These are phyloP conservation scores for Sporothrix brasiliensis DNA, from an alignment of 2,329 filamentous ascomycete genomes.

Conservation along the genomic window DNA sequence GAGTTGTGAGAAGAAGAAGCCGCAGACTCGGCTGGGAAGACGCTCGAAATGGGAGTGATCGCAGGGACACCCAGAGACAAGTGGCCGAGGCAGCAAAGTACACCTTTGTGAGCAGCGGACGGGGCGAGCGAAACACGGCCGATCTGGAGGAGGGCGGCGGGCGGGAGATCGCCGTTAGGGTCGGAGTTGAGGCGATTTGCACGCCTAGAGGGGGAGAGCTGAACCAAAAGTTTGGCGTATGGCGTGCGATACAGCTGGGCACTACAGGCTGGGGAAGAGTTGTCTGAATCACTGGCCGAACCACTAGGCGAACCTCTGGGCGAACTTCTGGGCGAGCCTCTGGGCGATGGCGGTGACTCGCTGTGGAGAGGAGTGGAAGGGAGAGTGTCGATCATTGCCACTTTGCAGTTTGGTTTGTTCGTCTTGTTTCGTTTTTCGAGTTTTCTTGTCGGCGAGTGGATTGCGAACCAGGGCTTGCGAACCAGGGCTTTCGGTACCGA, in stretches of 20 bases:
- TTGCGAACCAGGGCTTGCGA: not conserved
- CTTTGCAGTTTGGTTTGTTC: not conserved
- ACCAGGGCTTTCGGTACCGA: not conserved
- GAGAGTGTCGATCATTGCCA: slow-evolving; percentile 16
- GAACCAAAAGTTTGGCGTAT: not conserved
- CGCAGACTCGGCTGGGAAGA: not conserved
- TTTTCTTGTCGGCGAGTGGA: not conserved
- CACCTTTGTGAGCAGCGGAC: too few relatives aligned
- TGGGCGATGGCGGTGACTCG: slow-evolving; percentile 1
- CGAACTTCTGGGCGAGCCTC: not conserved
- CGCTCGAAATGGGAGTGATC: not conserved
- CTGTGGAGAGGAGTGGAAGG: not conserved
- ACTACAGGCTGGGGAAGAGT: too few relatives aligned
- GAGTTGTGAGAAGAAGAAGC: not conserved
- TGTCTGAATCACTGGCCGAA: not conserved
- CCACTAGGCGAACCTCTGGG: not conserved
- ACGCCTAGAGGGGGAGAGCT: slow-evolving; percentile 13
- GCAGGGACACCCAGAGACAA: not conserved
- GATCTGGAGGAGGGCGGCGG: slow-evolving; percentile 17
- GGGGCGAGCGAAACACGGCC: not conserved
- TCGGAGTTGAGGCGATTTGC: slow-evolving; percentile 24
- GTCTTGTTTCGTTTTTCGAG: not conserved
- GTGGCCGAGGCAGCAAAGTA: not conserved
- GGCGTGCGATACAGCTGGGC: not conserved
- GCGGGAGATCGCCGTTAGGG: slow-evolving; percentile 32